Evolutionary conservation across 495 filamentous ascomycete genomes (phyloP).

Genomic region (Penicillium paradoxum): DNA sequence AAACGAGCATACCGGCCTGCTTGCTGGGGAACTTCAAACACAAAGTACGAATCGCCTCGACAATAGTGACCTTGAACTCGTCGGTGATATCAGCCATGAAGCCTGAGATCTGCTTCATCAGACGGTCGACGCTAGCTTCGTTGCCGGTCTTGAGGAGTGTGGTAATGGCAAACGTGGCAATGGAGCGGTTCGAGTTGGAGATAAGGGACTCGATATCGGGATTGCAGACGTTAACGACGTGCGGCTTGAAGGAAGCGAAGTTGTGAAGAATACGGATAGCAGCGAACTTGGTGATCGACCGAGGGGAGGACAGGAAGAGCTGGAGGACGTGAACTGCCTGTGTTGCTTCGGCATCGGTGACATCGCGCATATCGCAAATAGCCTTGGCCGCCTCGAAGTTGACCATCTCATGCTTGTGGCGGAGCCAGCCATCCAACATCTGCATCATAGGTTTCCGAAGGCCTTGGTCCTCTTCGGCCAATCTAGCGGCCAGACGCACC

Average conservation of each 20-base stretch:
- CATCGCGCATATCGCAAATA: constrained; percentile 89
- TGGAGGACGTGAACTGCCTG: constrained; percentile 95
- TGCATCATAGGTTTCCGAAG: constrained; percentile 92
- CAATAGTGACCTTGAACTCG: constrained; percentile 99
- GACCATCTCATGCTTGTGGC: constrained; percentile 99
- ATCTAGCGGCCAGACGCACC: constrained; percentile 86
- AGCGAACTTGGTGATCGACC: constrained; percentile 95
- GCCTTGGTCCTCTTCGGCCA: constrained; percentile 87
- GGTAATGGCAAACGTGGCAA: constrained; percentile 97
- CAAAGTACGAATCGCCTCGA: constrained; percentile 92
- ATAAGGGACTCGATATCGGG: constrained; percentile 95
- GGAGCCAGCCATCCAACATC: constrained; percentile 90
- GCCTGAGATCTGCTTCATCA: constrained; percentile 97
- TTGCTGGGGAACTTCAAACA: constrained; percentile 98
- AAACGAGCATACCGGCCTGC: constrained; percentile 94
- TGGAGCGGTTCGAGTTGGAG: constrained; percentile 92
- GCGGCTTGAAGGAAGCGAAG: constrained; percentile 91
- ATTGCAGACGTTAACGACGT: constrained; percentile 89
- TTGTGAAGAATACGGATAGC: constrained; percentile 95
- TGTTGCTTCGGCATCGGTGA: constrained; percentile 83
- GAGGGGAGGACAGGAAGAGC: constrained; percentile 93
- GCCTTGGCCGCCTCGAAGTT: constrained; percentile 99
- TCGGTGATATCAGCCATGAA: constrained; percentile 99
- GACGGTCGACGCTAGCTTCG: constrained; percentile 89
- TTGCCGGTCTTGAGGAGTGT: constrained; percentile 97